Base-by-base conservation (phyloP, 176 grass and related monocot species). In the Triticum timopheevii region DNA sequence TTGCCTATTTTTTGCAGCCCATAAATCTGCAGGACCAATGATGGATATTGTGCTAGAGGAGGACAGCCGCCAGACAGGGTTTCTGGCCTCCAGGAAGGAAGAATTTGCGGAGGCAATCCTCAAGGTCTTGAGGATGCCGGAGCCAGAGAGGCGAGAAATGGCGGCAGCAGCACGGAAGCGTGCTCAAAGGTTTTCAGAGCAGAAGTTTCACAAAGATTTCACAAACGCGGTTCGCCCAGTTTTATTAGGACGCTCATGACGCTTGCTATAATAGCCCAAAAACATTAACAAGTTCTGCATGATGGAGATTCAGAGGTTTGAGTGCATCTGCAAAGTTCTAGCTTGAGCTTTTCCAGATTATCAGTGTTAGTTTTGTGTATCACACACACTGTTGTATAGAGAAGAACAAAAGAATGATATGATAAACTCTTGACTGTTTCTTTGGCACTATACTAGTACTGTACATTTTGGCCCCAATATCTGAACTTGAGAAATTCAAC, bases 31-130 rank as follows among this genome's bases (percentile, higher is more conserved):
- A 25, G 94, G 97, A 9, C 97, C 97, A 1, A 96, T 90, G 82
- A 99, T 99, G 97, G 97, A 99, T 73, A 99, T 99, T 63, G 84
- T 99, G 56, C 44, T 91, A 49, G 86, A 99, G 62, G 97, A 99
- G 83, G 90, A 92, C 1, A 83, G 90, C 8, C 92, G 78, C 50
- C 72, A 80, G 76, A 99, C 94, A 49, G 97, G 94, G 27, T 93
- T 94, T 89, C 92, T 99, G 49, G 94, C 94, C 50, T 88, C 65
- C 0, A 70, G 42, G 69, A 87, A 85, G 59, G 97, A 99, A 69
- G 97, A 99, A 80, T 99, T 92, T 49, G 69, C 87, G 0, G 85
- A 93, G 42, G 92, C 94, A 66, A 94, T 99, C 34, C 35, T 94
- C 45, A 87, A 94, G 71, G 82, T 96, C 65, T 78, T 99, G 79